Evolutionary conservation across 805 yeast genomes (phyloP), one percentile per base, ranked within the genome.

Genomic region (Isabelozyma heimii): DNA sequence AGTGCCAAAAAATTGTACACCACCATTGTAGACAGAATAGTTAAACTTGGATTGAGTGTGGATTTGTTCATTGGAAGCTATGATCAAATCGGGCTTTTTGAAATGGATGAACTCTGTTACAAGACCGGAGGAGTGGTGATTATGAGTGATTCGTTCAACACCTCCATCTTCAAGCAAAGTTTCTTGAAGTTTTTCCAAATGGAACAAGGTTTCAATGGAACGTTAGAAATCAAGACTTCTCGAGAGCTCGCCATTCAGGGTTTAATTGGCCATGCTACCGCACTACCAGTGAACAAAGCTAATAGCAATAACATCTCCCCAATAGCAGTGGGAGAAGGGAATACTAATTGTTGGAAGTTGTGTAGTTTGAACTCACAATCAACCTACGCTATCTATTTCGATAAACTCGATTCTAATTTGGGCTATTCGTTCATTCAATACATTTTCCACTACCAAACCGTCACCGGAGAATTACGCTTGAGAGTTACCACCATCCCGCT

Each of bases 81-180:
- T 60, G 89, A 84, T 62, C 90, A 84, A 62, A 75, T 83, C 41
- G 90, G 90, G 0, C 67, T 84, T 30, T 78, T 68, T 52, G 90
- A 84, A 60, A 85, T 84, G 89, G 84, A 81, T 50, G 70, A 75
- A 13, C 63, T 84, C 9, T 69, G 81, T 45, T 73, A 76, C 56
- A 72, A 72, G 49, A 83, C 88, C 9, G 89, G 89, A 26, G 90
- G 90, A 45, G 69, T 70, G 3, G 75, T 83, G 24, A 81, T 84
- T 2, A 76, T 83, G 70, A 73, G 84, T 48, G 90, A 84, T 66
- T 79, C 85, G 3, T 84, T 84, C 59, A 76, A 80, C 33, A 84
- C 89, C 0, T 79, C 89, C 1, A 84, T 84, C 52, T 84, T 84
- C 70, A 82, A 80, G 56, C 88, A 84, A 64, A 83, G 88, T 20